Percentiles rank a stretch among this genome's conserved stretches.
These are phyloP conservation scores for Colletotrichum sp. DNA, from an alignment of 2,329 filamentous ascomycete species.

Conservation along the genomic window DNA sequence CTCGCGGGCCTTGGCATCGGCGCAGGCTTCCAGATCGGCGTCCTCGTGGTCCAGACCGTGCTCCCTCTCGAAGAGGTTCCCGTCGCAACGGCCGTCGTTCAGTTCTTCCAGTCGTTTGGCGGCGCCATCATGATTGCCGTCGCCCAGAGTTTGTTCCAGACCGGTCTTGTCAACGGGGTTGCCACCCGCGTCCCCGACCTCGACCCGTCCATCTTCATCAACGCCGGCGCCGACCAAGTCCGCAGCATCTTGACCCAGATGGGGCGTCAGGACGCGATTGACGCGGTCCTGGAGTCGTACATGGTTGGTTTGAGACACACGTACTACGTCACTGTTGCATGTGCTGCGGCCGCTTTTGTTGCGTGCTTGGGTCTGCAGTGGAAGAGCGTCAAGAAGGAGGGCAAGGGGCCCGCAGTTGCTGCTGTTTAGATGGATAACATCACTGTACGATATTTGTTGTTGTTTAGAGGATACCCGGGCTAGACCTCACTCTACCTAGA, in stretches of 20 bases:
- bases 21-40: constrained; percentile 51
- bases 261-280: constrained; percentile 44
- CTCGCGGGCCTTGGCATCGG: constrained; percentile 59
- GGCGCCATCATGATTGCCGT: constrained; percentile 70
- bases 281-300: constrained; percentile 52
- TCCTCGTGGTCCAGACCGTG: constrained; percentile 57
- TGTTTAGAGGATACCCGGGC: constrained; percentile 11
- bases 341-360: constrained; percentile 51
- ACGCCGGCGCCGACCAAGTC: constrained; percentile 58
- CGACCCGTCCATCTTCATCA: constrained; percentile 53
- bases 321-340: constrained; percentile 57
- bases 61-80: constrained; percentile 53
- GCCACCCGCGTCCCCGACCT: constrained; percentile 46
- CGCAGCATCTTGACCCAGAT: constrained; percentile 45
- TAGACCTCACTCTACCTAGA: not conserved
- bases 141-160: constrained; percentile 71
- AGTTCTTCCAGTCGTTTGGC: constrained; percentile 70
- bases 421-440: constrained; percentile 12
- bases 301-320: constrained; percentile 54
- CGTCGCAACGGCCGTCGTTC: constrained; percentile 54
- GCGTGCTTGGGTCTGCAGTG: constrained; percentile 50
- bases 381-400: constrained; percentile 58
- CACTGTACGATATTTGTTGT: not conserved
- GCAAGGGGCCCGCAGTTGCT: constrained; percentile 29
- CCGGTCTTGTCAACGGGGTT: constrained; percentile 62